phyloP scores from a whole-genome alignment of 2,329 filamentous ascomycete genomes.

The Aspergillus carbonarius region DNA sequence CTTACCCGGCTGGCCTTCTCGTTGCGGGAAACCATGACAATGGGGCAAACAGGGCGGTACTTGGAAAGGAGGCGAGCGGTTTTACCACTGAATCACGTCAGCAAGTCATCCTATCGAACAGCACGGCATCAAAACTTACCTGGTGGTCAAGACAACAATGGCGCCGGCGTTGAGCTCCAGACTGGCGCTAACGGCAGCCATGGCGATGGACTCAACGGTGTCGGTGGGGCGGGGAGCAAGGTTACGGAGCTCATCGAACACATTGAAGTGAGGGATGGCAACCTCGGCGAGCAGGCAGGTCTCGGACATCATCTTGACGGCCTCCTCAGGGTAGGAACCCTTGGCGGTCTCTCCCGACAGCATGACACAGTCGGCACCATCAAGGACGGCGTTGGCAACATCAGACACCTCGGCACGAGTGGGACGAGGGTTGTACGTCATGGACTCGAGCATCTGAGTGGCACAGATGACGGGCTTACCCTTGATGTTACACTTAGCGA shows the following conservation, averaged over 20 bases:
- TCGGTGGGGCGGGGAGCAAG: conserved; percentile 79
- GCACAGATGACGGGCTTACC: conserved; percentile 99
- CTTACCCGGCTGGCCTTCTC: conserved; percentile 70
- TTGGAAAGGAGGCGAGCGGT: conserved; percentile 96
- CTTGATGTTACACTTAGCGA: conserved; percentile 99
- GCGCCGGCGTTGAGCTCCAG: conserved; percentile 95
- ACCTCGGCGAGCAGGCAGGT: conserved; percentile 96
- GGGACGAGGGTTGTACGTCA: conserved; percentile 99
- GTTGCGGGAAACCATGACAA: conserved; percentile 98
- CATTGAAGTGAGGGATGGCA: conserved; percentile 92
- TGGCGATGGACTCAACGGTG: conserved; percentile 90
- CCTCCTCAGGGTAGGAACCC: conserved; percentile 88
- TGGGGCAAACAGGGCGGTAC: conserved; percentile 97
- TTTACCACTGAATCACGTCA: conserved; percentile 63
- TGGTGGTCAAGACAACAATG: conserved; percentile 94
- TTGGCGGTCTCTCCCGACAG: conserved; percentile 98
- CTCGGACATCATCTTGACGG: conserved; percentile 97
- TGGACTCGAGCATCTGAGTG: conserved; percentile 99
- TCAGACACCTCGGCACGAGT: conserved; percentile 98
- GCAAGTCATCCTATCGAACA: conserved; percentile 15
- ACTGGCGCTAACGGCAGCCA: conserved; percentile 93
- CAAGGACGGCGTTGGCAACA: conserved; percentile 95
- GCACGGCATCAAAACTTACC: conserved; percentile 45
- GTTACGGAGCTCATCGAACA: conserved; percentile 92
- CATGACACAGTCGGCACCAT: conserved; percentile 99